Percentiles rank a stretch among this genome's conserved stretches.
Conservation (phyloP, 805 yeast genomes). For the Wickerhamiella shivajii region DNA sequence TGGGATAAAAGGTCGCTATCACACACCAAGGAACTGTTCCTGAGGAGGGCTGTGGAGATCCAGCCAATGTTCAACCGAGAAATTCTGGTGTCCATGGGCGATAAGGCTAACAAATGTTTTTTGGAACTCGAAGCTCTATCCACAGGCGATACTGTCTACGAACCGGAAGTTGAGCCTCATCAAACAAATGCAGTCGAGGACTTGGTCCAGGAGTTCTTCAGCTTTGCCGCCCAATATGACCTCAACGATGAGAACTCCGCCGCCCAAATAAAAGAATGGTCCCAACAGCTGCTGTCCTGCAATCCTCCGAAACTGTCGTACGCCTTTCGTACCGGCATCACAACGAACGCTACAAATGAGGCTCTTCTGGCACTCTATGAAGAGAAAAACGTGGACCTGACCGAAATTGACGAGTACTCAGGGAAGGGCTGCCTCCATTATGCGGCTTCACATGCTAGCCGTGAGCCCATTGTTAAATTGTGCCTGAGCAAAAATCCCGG, state of each 20-base stretch:
- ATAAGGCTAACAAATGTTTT: slow-evolving; percentile 35
- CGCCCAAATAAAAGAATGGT: slow-evolving; percentile 32
- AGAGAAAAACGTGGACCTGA: slow-evolving; percentile 42
- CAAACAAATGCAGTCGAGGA: slow-evolving; percentile 33
- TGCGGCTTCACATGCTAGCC: slow-evolving; percentile 23
- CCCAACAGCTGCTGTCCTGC: slow-evolving; percentile 25
- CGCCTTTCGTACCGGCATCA: slow-evolving; percentile 54
- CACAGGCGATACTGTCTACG: slow-evolving; percentile 33
- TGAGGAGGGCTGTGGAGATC: slow-evolving; percentile 84
- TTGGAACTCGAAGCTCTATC: slow-evolving; percentile 62
- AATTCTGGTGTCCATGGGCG: slow-evolving; percentile 73
- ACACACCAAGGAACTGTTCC: slow-evolving; percentile 81
- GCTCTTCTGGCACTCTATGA: slow-evolving; percentile 37
- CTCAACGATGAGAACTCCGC: slow-evolving; percentile 25
- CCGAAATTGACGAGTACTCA: slow-evolving; percentile 54
- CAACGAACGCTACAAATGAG: slow-evolving; percentile 49
- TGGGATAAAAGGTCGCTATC: slow-evolving; percentile 97
- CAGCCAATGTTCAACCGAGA: slow-evolving; percentile 93
- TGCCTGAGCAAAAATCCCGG: slow-evolving; percentile 21
- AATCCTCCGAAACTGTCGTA: slow-evolving; percentile 15
- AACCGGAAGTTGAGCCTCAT: slow-evolving; percentile 11
- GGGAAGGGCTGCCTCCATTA: slow-evolving; percentile 69
- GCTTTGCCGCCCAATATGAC: slow-evolving; percentile 19
- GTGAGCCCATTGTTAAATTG: slow-evolving; percentile 22
- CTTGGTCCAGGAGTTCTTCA: slow-evolving; percentile 52